Evolutionary conservation across 1,284 basidiomycete genomes (phyloP), one percentile per base, ranked within the genome.

Genomic region (Hemileccinum hortonii): DNA sequence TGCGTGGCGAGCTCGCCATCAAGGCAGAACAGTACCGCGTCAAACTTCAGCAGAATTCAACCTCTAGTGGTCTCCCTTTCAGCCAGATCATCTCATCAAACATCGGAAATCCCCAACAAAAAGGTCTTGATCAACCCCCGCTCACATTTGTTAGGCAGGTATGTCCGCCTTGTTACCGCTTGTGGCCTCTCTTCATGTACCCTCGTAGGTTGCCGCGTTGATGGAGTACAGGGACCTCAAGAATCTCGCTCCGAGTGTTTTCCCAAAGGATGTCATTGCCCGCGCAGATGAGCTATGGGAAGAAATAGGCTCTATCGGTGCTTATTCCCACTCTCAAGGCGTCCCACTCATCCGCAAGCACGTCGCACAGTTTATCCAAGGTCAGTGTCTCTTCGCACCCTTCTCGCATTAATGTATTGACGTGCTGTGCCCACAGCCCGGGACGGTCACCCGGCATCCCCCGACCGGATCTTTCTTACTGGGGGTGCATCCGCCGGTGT

Each of bases 71-170:
- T 21, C 80, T 98, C 18, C 92, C 94, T 21, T 99, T 98, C 70
- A 81, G 86, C 66, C 85, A 86, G 61, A 81, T 99, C 70, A 94
- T 98, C 68, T 92, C 86, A 22, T 93, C 94, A 59, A 99, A 99
- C 75, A 99, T 99, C 54, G 96, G 96, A 10, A 99, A 99, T 69
- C 96, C 96, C 0, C 96, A 99, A 74, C 96, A 98, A 73, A 88
- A 88, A 66, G 93, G 92, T 1, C 79, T 99, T 41, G 87, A 98
- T 70, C 97, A 99, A 71, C 84, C 87, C 21, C 93, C 95, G 2
- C 83, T 99, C 57, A 98, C 96, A 9, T 99, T 93, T 72, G 84
- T 86, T 64, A 81, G 96, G 56, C 96, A 99, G 86, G 92, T 89
- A 59, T 54, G 80, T 69, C 44, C 38, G 22, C 41, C 47, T 32